Evolutionary conservation across 805 yeast genomes (phyloP), one percentile per base, ranked within the genome.

Genomic region (Osmozyma mogii): DNA sequence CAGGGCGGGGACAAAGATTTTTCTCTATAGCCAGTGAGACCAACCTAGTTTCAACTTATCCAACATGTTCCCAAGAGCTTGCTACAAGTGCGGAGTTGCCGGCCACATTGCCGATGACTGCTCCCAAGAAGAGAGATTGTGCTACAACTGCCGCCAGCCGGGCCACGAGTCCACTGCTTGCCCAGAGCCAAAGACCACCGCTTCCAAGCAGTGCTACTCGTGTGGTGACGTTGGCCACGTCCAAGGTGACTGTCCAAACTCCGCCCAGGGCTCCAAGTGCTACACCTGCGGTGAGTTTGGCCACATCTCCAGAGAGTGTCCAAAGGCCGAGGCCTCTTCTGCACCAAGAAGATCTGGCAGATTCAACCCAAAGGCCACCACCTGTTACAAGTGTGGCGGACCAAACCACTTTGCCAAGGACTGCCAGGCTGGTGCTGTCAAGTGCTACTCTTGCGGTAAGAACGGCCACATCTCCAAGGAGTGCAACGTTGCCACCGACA

Each of bases 321-420:
- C 72, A 37, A 35, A 43, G 34, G 68, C 71, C 49, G 70, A 70
- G 42, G 15, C 30, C 5, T 31, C 46, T 17, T 43, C 37, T n/a
- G 27, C 50, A 27, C 41, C 38, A 33, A 38, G 44, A 41, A 31
- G 36, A 29, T 36, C 42, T 24, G 46, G 45, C 21, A 43, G 40
- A 32, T 32, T 39, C 37, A 35, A 35, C 50, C 31, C 40, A 35
- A 50, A 62, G 40, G 60, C 62, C 37, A 63, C 79, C 38, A 72
- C 84, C 35, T 84, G 95, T 63, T 82, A 80, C 78, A 84, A 79
- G 63, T 84, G 94, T 58, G 94, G 94, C 52, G 92, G 89, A 42
- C 87, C 92, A 53, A 84, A 84, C 75, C 95, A 85, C 60, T 80
- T 78, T 63, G 94, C 95, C 43, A 80, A 84, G 65, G 94, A 84